Base-by-base conservation (phyloP, 2,329 filamentous ascomycete genomes). In the Geosmithia morbida region DNA sequence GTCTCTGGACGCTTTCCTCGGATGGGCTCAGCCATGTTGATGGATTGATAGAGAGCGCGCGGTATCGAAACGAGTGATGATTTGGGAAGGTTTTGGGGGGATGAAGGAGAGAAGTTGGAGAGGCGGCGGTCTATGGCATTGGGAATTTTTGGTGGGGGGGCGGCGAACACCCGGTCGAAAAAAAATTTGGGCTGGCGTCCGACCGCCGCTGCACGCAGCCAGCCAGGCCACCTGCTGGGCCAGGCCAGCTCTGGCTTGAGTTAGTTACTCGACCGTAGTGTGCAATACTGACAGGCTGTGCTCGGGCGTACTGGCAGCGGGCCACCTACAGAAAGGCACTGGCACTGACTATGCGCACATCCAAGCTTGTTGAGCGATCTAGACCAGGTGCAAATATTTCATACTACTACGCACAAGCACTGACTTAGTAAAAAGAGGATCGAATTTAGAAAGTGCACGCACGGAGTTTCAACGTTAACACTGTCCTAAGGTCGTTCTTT, bases 21-120 rank as follows among this genome's bases (percentile, higher is more conserved):
- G 61, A 80, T 80, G 53, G 76, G 75, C 63, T 80, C 75, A 58
- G 75, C 74, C 75, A 80, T 79, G 57, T 57, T 67, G 63, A 44
- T 52, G 41, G 49, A 46, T 47, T 50, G 46, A 49, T 56, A 52
- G 51, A 53, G 48, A 49, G 49, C 54, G 48, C 48, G 53, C 51
- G 53, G 53, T 55, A 54, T 48, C 49, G 48, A 51, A 49, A 48
- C 49, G 11, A 37, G 33, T 5, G 33, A 37, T 37, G 33, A 37
- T 37, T 52, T 41, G 52, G 47, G 47, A 54, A 55, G 54, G 55
- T 53, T 49, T 49, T 55, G 54, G 49, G 46, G 22, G 52, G 53
- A 54, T 58, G 52, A 56, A 57, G 56, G 56, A 57, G 54, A 52
- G 51, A 53, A 53, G 53, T 48, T 55, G 56, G 56, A 57, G 56